phyloP scores from a whole-genome alignment of 495 filamentous ascomycete species.

The Glarea lozoyensis region DNA sequence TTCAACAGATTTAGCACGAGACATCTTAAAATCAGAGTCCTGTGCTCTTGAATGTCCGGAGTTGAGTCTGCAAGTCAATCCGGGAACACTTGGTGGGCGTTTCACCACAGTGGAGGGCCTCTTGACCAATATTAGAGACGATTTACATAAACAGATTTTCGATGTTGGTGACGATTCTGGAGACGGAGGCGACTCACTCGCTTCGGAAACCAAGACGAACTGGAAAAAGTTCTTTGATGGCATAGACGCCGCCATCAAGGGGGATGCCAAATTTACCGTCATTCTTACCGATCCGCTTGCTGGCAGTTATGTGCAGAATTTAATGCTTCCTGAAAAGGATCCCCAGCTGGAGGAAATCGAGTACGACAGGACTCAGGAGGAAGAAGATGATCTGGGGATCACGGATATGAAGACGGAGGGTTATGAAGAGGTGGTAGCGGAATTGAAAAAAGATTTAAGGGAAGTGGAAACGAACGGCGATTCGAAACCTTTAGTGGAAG shows the following conservation, averaged over 20 bases:
- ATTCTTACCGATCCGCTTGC: conserved; percentile 83
- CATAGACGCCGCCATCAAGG: conserved; percentile 69
- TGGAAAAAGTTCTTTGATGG: conserved; percentile 77
- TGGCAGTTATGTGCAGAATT: conserved; percentile 86
- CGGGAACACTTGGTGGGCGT: conserved; percentile 88
- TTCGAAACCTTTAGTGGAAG: conserved; percentile 5
- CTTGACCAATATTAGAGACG: conserved; percentile 85
- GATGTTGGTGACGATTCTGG: conserved; percentile 46
- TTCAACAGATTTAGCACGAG: conserved; percentile 71
- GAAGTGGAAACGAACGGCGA: conserved; percentile 1
- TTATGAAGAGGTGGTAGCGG: conserved; percentile 46
- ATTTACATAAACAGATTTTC: conserved; percentile 79
- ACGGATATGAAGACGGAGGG: conserved; percentile 87
- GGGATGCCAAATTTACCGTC: conserved; percentile 76
- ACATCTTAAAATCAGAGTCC: conserved; percentile 94
- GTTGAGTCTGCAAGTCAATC: conserved; percentile 71
- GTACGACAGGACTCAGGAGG: conserved; percentile 79
- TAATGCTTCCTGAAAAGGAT: conserved; percentile 64
- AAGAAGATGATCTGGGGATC: conserved; percentile 85
- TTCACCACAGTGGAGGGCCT: conserved; percentile 97
- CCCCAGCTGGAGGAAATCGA: conserved; percentile 74
- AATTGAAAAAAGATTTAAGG: conserved; percentile 14
- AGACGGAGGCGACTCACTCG: conserved; percentile 63
- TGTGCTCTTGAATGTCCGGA: conserved; percentile 79
- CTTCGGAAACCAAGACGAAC: conserved; percentile 45